phyloP scores from a whole-genome alignment of 2,329 filamentous ascomycete species.

The Diaporthe eres region DNA sequence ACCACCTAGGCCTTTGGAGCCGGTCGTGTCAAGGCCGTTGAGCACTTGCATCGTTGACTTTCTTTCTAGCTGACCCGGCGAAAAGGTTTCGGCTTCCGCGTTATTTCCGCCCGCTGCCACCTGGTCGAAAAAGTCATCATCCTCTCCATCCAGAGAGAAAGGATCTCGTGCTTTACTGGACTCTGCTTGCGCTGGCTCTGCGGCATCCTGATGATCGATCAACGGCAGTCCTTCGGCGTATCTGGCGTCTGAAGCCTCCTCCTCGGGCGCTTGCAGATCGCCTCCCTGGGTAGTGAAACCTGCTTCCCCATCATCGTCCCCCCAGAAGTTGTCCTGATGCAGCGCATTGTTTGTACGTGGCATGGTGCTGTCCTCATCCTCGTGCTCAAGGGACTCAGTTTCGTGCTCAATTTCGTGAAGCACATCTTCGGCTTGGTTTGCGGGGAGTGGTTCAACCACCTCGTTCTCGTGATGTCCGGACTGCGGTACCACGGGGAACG shows the following conservation, averaged over 20 bases:
- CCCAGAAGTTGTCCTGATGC: constrained; percentile 40
- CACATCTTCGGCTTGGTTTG: constrained; percentile 67
- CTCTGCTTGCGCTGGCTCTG: constrained; percentile 46
- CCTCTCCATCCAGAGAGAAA: constrained; percentile 63
- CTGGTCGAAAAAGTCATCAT: constrained; percentile 74
- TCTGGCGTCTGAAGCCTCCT: constrained; percentile 67
- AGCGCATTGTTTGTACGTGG: constrained; percentile 36
- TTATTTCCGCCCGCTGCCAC: constrained; percentile 53
- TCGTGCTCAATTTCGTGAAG: constrained; percentile 67
- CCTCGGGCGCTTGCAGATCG: constrained; percentile 56
- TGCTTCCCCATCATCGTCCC: constrained; percentile 43
- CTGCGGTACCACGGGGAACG: constrained; percentile 71
- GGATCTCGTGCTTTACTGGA: constrained; percentile 41
- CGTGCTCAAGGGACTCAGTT: constrained; percentile 53
- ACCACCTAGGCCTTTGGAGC: constrained; percentile 45
- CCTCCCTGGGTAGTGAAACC: constrained; percentile 55
- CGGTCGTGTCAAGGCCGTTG: constrained; percentile 59
- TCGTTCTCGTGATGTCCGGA: constrained; percentile 50
- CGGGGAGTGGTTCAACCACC: constrained; percentile 58
- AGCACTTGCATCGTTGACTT: constrained; percentile 81
- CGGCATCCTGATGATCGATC: constrained; percentile 58
- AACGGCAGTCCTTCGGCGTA: constrained; percentile 80
- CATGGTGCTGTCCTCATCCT: constrained; percentile 43
- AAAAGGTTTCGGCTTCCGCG: constrained; percentile 46
- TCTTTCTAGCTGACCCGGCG: constrained; percentile 64